Conservation (phyloP, 208 protist genomes). For the Herpetomonas samuelpessoai region DNA sequence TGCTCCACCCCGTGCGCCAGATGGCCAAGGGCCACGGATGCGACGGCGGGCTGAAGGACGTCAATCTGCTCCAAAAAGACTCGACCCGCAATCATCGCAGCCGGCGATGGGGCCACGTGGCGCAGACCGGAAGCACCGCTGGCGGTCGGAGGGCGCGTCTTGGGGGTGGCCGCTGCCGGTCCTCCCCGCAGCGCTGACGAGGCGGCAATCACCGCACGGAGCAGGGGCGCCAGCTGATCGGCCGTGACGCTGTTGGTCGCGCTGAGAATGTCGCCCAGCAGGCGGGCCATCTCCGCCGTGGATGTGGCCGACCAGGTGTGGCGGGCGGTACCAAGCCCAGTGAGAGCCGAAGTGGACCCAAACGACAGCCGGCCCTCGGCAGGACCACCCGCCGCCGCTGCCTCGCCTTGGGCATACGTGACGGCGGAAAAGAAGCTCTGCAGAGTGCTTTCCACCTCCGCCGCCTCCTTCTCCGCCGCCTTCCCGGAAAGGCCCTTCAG, state of each 20-base stretch:
- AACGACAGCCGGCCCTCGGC: too few relatives aligned
- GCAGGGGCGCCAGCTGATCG: slow-evolving; percentile 45
- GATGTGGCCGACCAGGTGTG: slow-evolving; percentile 22
- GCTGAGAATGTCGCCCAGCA: slow-evolving; percentile 49
- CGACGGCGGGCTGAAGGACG: slow-evolving; percentile 45
- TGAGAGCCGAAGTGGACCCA: not conserved
- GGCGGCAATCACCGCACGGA: slow-evolving; percentile 39
- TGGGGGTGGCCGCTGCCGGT: too few relatives aligned
- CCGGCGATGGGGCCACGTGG: slow-evolving; percentile 8
- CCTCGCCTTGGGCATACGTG: slow-evolving; percentile 8
- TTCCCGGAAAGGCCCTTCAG: not conserved
- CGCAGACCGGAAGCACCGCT: not conserved
- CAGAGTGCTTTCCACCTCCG: slow-evolving; percentile 16
- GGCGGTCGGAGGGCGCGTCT: slow-evolving; percentile 1
- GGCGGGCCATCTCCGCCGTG: slow-evolving; percentile 46
- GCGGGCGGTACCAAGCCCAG: not conserved
- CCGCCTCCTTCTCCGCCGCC: not conserved
- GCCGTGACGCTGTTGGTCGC: slow-evolving; percentile 37
- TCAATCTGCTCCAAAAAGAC: slow-evolving; percentile 46
- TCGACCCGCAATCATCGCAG: slow-evolving; percentile 45
- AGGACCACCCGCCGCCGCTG: not conserved
- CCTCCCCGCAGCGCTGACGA: slow-evolving; percentile 23
- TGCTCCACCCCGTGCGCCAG: slow-evolving; percentile 38
- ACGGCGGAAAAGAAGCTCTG: slow-evolving; percentile 38
- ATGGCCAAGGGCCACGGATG: slow-evolving; percentile 25